Percentiles rank a stretch among this genome's conserved stretches.
These are phyloP conservation scores for Thozetella sp. DNA, from an alignment of 495 filamentous ascomycete species.

Conservation along the genomic window DNA sequence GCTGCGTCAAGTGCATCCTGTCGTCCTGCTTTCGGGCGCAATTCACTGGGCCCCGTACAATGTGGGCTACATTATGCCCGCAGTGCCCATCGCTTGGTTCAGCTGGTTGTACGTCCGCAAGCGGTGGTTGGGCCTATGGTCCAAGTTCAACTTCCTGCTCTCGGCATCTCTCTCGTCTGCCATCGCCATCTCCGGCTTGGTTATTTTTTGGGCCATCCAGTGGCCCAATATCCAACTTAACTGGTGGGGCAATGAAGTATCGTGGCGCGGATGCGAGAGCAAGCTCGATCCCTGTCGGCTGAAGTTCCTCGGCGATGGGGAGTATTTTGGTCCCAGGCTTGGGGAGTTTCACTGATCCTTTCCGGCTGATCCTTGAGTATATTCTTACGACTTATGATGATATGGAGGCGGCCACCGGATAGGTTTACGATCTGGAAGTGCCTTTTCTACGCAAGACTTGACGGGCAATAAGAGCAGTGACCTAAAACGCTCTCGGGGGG, in stretches of 20 bases:
- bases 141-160: slow-evolving; percentile 39
- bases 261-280: slow-evolving; percentile 30
- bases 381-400: too few species aligned
- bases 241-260: slow-evolving; percentile 41
- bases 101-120: slow-evolving; percentile 31
- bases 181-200: slow-evolving; percentile 37
- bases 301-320: slow-evolving; percentile 21
- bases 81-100: slow-evolving; percentile 30
- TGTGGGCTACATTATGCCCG: slow-evolving; percentile 30
- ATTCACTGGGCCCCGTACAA: slow-evolving; percentile 33
- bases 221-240: slow-evolving; percentile 27
- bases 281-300: slow-evolving; percentile 18
- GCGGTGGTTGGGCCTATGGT: slow-evolving; percentile 29
- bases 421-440: too few species aligned
- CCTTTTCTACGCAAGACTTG: too few species aligned
- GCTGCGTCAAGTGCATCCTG: slow-evolving; percentile 33
- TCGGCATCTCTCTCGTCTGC: slow-evolving; percentile 36
- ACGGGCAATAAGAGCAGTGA: too few species aligned
- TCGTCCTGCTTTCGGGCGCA: slow-evolving; percentile 31
- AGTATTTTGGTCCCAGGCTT: slow-evolving; percentile 28
- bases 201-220: slow-evolving; percentile 42
- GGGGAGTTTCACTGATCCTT: too few species aligned
- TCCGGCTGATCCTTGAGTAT: too few species aligned
- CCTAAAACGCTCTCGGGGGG: too few species aligned
- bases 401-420: too few species aligned